phyloP scores from a whole-genome alignment of 2,329 filamentous ascomycete genomes.

The Lasiodiplodia sp. region DNA sequence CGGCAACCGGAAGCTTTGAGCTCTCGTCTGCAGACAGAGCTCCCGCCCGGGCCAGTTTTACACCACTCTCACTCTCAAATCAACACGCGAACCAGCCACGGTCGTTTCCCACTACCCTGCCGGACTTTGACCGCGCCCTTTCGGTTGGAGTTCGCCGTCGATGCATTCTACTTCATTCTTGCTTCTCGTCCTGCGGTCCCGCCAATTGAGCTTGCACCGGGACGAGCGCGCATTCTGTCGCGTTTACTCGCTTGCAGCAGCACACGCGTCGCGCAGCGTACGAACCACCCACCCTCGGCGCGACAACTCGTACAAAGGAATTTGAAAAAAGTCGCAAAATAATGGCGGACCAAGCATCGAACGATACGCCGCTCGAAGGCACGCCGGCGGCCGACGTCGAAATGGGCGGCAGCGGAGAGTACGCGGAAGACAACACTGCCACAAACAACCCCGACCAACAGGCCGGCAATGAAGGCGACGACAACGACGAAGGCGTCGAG shows the following conservation, averaged over 20 bases:
- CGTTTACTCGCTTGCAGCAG: background rate
- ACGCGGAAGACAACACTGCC: slow-evolving; percentile 33
- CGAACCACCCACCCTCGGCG: background rate
- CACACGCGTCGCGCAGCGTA: background rate
- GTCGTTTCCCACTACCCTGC: background rate
- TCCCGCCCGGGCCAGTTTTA: slow-evolving; percentile 1
- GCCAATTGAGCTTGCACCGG: background rate
- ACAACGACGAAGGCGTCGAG: slow-evolving; percentile 38
- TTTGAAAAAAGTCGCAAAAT: background rate
- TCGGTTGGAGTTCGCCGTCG: background rate
- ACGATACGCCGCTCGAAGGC: slow-evolving; percentile 40
- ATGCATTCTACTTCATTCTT: background rate
- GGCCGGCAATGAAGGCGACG: slow-evolving; percentile 31
- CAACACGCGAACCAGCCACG: background rate
- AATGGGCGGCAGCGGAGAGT: slow-evolving; percentile 49
- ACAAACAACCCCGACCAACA: slow-evolving; percentile 33
- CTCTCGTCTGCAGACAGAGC: background rate
- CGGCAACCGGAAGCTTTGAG: background rate
- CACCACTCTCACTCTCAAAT: background rate
- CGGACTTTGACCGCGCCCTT: background rate
- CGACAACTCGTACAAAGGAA: background rate
- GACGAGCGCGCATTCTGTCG: background rate
- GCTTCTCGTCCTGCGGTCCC: too few species aligned
- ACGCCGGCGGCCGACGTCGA: slow-evolving; percentile 55
- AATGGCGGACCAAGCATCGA: slow-evolving; percentile 41